Evolutionary conservation across 108 stramenopile species (phyloP), one percentile per base, ranked within the genome.

Genomic region (Cylindrotheca closterium): DNA sequence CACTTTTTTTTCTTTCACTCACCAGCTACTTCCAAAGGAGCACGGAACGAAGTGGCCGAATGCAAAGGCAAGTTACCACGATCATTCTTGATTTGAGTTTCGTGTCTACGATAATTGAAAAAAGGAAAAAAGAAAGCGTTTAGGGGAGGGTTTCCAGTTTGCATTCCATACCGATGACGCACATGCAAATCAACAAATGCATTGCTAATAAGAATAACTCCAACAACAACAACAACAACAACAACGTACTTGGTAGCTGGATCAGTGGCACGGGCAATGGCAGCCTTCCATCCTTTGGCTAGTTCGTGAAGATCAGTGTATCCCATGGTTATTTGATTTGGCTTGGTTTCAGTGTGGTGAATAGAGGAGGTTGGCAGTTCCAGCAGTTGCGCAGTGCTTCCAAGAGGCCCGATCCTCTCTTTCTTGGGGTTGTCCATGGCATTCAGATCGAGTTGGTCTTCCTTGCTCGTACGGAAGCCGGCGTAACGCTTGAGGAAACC

Each of bases 231-330:
- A 58, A 10, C n/a, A 21, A 62, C 48, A 50, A 28, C 47, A 62
- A 48, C 24, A 23, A 68, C 68, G 30, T 63, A 83, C 82, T 77
- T 79, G 2, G 92, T 89, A 0, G 86, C 75, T 29, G 89, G 87
- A 69, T 93, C 92, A 19, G 78, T 83, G 31, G 87, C 79, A 53
- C 89, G 79, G 8, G 79, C 67, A 49, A 93, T 82, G 26, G 92
- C 92, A 2, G 92, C 92, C 54, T 91, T 91, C 92, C 92, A 93
- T 33, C 92, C 92, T 69, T 93, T 89, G 48, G 89, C 87, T 8
- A 93, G 47, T 63, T 93, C 92, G 37, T 93, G 89, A 23, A 93
- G 72, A 53, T 90, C 89, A 24, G 86, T 79, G 50, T 77, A 81
- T 47, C 77, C 80, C 37, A 70, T 66, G 15, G 46, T 60, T 28